Evolutionary conservation across 805 yeast species (phyloP).

Genomic region (Zygoascus bituminiphila): DNA sequence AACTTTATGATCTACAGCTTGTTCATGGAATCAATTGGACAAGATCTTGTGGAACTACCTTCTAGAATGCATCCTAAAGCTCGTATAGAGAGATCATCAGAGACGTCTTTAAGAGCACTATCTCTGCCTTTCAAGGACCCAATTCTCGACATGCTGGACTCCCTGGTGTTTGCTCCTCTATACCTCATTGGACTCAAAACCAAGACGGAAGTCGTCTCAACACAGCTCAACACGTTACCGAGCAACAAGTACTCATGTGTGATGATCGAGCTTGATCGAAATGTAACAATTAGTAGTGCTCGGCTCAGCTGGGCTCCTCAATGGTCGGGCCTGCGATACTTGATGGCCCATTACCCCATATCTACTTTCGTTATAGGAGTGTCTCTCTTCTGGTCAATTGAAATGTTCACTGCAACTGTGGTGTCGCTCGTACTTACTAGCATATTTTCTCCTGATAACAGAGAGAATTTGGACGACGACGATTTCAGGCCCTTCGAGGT

Average conservation of each 20-base stretch:
- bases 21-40: conserved; percentile 2
- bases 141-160: conserved; percentile 22
- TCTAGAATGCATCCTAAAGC: conserved; percentile 10
- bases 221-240: conserved; percentile 1
- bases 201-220: background rate
- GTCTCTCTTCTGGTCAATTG: conserved; percentile 23
- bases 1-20: conserved; percentile 25
- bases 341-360: conserved; percentile 23
- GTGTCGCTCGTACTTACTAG: conserved; percentile 9
- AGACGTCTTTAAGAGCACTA: conserved; percentile 21
- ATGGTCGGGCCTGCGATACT: conserved; percentile 27
- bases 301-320: conserved; percentile 20
- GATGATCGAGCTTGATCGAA: conserved; percentile 21
- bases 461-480: background rate
- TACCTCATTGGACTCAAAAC: conserved; percentile 21
- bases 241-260: conserved; percentile 10
- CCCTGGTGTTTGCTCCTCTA: conserved; percentile 24
- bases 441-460: background rate
- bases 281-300: conserved; percentile 21
- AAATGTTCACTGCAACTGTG: conserved; percentile 12
- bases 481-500: background rate
- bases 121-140: conserved; percentile 26
- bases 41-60: conserved; percentile 3
- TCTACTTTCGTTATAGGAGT: conserved; percentile 21
- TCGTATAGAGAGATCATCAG: conserved; percentile 7